These are phyloP conservation scores for Aureobasidium sp. DNA, from an alignment of 2,329 filamentous ascomycete species.

Conservation along the genomic window DNA sequence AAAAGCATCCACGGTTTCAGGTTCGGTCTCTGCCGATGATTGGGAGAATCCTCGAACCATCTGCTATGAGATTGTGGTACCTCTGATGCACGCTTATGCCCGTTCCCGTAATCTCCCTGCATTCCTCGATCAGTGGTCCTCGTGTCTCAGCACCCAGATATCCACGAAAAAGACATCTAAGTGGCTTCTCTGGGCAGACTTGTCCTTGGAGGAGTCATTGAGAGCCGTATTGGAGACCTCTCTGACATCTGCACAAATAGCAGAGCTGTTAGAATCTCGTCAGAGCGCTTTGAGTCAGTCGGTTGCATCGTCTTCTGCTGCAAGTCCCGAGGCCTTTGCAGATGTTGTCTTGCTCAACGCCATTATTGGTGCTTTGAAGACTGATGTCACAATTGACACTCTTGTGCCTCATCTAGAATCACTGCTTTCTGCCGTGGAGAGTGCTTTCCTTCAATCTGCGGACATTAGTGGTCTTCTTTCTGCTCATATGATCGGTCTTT, in stretches of 20 bases:
- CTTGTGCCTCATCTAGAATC: neutral
- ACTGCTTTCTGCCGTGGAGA: neutral
- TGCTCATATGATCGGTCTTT: neutral
- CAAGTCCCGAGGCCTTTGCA: constrained; percentile 1
- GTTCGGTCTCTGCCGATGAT: neutral
- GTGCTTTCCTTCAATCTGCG: neutral
- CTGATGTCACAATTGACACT: constrained; percentile 12
- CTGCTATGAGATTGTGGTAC: constrained; percentile 21
- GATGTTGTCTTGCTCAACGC: constrained; percentile 6
- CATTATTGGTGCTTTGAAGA: constrained; percentile 3
- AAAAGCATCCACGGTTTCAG: neutral
- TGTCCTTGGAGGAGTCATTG: constrained; percentile 19
- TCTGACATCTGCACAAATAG: constrained; percentile 19
- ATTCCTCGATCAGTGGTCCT: constrained; percentile 26
- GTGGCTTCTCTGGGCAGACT: constrained; percentile 21
- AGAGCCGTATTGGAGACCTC: constrained; percentile 20
- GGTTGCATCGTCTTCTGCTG: neutral
- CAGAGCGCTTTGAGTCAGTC: neutral
- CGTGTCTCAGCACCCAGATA: constrained; percentile 20
- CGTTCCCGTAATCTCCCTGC: constrained; percentile 22
- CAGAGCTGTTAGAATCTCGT: constrained; percentile 16
- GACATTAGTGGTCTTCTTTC: neutral
- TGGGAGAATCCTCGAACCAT: constrained; percentile 1
- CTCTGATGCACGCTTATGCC: constrained; percentile 28
- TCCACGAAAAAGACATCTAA: neutral